Conservation (phyloP, 495 filamentous ascomycete genomes). For the Penicillium parvum region DNA sequence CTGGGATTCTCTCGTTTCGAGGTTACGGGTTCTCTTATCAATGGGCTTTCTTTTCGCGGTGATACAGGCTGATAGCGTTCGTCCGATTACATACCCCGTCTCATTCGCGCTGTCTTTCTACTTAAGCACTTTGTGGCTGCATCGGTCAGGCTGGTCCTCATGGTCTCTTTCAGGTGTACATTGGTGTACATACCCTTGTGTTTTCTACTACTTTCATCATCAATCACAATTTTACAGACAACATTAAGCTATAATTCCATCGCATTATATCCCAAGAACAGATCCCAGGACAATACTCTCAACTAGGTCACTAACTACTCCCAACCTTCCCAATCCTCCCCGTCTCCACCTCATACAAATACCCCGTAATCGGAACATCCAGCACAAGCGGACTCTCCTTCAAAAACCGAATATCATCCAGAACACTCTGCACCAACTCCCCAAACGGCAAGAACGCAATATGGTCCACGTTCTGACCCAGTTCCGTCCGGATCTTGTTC, state of each 20-base stretch:
- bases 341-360: constrained; percentile 76
- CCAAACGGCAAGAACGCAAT: constrained; percentile 61
- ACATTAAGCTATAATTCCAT: no score
- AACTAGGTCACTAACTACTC: neutral
- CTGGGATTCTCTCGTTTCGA: no score
- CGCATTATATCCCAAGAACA: no score
- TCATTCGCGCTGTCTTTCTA: constrained; percentile 7
- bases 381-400: constrained; percentile 56
- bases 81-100: no score
- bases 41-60: neutral
- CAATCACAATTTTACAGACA: no score
- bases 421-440: constrained; percentile 59
- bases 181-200: constrained; percentile 1
- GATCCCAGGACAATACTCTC: no score
- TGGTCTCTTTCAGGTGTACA: neutral
- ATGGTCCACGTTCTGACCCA: constrained; percentile 45
- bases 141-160: constrained; percentile 1
- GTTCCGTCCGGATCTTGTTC: constrained; percentile 52
- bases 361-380: constrained; percentile 61
- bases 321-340: constrained; percentile 60
- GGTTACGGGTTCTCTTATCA: neutral
- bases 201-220: neutral
- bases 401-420: constrained; percentile 61
- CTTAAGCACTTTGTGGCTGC: no score
- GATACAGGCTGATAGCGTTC: no score